A percentile compares a stretch with the other conserved stretches of the same genome.
Evolutionary conservation across 805 yeast species (phyloP).

Genomic region (Saturnispora sekii): DNA sequence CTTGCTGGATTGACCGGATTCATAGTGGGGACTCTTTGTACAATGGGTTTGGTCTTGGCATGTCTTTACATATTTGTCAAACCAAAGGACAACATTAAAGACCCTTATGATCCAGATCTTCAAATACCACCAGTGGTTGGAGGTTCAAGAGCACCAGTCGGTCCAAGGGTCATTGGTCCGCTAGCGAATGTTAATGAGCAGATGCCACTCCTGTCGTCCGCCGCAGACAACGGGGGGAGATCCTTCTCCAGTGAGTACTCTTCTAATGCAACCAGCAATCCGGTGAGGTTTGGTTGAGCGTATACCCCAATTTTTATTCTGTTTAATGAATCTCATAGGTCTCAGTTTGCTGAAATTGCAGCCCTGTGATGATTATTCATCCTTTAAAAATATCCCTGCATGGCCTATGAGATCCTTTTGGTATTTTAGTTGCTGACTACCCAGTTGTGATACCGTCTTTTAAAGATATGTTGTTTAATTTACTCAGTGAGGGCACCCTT

Average conservation of each 20-base stretch:
- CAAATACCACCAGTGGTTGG: not conserved
- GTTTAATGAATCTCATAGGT: no score
- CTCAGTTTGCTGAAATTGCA: no score
- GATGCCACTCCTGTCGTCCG: slow-evolving; percentile 6
- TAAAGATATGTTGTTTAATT: not conserved
- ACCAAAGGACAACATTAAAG: no score
- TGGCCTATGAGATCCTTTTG: no score
- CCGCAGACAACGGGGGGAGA: not conserved
- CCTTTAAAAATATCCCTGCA: no score
- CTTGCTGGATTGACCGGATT: slow-evolving; percentile 58
- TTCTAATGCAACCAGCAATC: slow-evolving; percentile 3
- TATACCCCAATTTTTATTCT: no score
- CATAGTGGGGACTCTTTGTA: no score
- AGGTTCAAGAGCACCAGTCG: not conserved
- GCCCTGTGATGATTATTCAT: no score
- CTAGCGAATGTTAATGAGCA: slow-evolving; percentile 8
- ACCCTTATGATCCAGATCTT: not conserved
- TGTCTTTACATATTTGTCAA: slow-evolving; percentile 14
- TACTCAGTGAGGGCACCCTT: no score
- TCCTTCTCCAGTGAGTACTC: slow-evolving; percentile 8
- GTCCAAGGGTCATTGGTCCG: slow-evolving; percentile 1
- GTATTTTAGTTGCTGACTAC: no score
- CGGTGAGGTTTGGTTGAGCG: slow-evolving; percentile 3
- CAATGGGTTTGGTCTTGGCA: slow-evolving; percentile 39
- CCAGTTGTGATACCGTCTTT: not conserved